These are phyloP conservation scores for Flueggea neowawraea DNA, from an alignment of 441 rosid genomes.

Conservation along the genomic window DNA sequence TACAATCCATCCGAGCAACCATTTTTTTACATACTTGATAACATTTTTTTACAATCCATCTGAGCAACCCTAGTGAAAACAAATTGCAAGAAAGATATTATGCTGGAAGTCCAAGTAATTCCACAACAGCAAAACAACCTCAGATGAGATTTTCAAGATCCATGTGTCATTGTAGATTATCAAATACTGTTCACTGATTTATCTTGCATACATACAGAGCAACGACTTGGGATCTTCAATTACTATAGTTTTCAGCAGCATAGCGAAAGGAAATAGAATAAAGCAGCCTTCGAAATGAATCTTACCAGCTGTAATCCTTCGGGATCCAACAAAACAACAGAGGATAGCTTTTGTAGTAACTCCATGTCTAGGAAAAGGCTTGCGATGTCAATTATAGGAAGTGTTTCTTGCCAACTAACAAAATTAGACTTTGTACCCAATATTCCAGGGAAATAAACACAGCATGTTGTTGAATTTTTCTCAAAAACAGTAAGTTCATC, in stretches of 20 bases:
- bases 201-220: too few relatives aligned
- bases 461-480: constrained; percentile 42
- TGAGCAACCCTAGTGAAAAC: too few relatives aligned
- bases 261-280: neutral
- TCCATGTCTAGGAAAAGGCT: constrained; percentile 78
- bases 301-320: constrained; percentile 45
- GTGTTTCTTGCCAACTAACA: constrained; percentile 55
- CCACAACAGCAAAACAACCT: too few relatives aligned
- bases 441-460: constrained; percentile 52
- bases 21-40: too few relatives aligned
- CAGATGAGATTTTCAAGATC: too few relatives aligned
- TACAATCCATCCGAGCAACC: too few relatives aligned
- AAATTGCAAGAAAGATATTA: too few relatives aligned
- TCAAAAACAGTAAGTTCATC: constrained; percentile 25
- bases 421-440: constrained; percentile 49
- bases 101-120: too few relatives aligned
- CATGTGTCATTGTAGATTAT: too few relatives aligned
- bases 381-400: constrained; percentile 52
- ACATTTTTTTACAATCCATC: too few relatives aligned
- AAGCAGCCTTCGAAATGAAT: neutral
- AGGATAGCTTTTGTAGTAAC: constrained; percentile 58
- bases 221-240: too few relatives aligned
- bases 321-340: constrained; percentile 35
- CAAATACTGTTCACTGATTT: too few relatives aligned
- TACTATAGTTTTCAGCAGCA: constrained; percentile 1